Evolutionary conservation across 108 stramenopile species (phyloP).

Genomic region (Stephanodiscus minutulus): DNA sequence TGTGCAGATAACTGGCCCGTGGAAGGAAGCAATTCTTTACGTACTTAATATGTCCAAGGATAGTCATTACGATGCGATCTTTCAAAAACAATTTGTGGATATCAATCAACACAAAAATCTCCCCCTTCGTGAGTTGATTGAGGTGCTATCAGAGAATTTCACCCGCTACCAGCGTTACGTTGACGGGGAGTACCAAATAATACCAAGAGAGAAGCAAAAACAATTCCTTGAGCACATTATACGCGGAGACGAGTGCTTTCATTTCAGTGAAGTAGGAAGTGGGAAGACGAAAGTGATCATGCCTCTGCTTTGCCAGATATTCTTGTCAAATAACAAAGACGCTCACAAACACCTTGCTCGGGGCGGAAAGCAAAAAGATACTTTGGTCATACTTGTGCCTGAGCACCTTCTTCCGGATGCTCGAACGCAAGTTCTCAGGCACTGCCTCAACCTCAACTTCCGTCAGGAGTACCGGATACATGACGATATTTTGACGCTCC

Average conservation of each 20-base stretch:
- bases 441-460: slow-evolving; percentile 61
- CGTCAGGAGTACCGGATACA: slow-evolving; percentile 52
- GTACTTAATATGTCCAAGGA: slow-evolving; percentile 27
- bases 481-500: slow-evolving; percentile 57
- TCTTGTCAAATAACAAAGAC: slow-evolving; percentile 49
- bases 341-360: slow-evolving; percentile 47
- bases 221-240: slow-evolving; percentile 53
- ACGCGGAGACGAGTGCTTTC: slow-evolving; percentile 53
- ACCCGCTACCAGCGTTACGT: slow-evolving; percentile 50
- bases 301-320: slow-evolving; percentile 54
- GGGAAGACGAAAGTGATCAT: slow-evolving; percentile 51
- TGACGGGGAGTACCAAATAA: slow-evolving; percentile 52
- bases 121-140: slow-evolving; percentile 52
- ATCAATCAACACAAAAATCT: slow-evolving; percentile 44
- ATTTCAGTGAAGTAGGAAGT: slow-evolving; percentile 55
- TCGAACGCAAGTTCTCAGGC: slow-evolving; percentile 50
- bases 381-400: slow-evolving; percentile 53
- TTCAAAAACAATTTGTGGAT: slow-evolving; percentile 52
- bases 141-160: slow-evolving; percentile 49
- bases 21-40: slow-evolving; percentile 55
- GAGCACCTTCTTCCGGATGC: slow-evolving; percentile 60
- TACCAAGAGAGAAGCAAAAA: slow-evolving; percentile 58
- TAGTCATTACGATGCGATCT: slow-evolving; percentile 44
- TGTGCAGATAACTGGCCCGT: slow-evolving; percentile 52
- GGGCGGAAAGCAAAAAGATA: slow-evolving; percentile 51